A percentile compares a stretch with the other conserved stretches of the same genome.
Evolutionary conservation across 495 filamentous ascomycete genomes (phyloP).

Genomic region (Clohesyomyces aquaticus): DNA sequence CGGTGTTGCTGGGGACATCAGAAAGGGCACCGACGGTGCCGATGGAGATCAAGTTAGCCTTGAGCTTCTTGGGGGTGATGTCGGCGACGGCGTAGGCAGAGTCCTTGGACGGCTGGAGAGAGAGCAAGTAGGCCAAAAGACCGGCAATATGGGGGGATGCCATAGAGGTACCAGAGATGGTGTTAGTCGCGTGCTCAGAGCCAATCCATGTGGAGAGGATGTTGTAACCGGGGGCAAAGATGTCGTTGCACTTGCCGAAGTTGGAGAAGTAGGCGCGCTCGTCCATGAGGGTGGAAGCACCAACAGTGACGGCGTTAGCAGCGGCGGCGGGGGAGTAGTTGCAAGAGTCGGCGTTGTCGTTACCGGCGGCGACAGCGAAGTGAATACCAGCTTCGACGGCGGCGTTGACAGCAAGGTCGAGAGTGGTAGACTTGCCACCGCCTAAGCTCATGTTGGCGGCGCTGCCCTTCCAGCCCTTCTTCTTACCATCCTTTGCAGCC

Average conservation of each 20-base stretch:
- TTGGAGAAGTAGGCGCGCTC: conserved; percentile 99
- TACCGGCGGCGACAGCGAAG: conserved; percentile 97
- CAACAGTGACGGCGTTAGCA: conserved; percentile 91
- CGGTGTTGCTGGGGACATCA: conserved; percentile 83
- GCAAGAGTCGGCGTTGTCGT: conserved; percentile 98
- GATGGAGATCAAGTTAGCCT: conserved; percentile 81
- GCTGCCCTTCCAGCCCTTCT: conserved; percentile 97
- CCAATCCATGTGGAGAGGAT: conserved; percentile 98
- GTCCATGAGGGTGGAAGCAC: conserved; percentile 88
- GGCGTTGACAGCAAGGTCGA: conserved; percentile 92
- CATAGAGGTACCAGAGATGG: conserved; percentile 99
- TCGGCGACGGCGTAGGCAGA: conserved; percentile 87
- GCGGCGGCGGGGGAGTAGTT: conserved; percentile 98
- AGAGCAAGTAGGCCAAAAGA: conserved; percentile 96
- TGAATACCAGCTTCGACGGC: conserved; percentile 88
- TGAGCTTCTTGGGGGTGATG: conserved; percentile 92
- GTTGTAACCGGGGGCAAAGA: conserved; percentile 97
- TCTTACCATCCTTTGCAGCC: conserved; percentile 77
- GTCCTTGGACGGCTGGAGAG: conserved; percentile 84
- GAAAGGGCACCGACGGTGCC: conserved; percentile 78
- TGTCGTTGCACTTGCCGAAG: conserved; percentile 98
- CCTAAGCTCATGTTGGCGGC: conserved; percentile 99
- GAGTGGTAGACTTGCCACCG: conserved; percentile 87
- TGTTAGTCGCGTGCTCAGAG: conserved; percentile 90
- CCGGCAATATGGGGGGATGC: conserved; percentile 96